phyloP scores from a whole-genome alignment of 108 stramenopile species.

The Cyclostephanos tholiformis region DNA sequence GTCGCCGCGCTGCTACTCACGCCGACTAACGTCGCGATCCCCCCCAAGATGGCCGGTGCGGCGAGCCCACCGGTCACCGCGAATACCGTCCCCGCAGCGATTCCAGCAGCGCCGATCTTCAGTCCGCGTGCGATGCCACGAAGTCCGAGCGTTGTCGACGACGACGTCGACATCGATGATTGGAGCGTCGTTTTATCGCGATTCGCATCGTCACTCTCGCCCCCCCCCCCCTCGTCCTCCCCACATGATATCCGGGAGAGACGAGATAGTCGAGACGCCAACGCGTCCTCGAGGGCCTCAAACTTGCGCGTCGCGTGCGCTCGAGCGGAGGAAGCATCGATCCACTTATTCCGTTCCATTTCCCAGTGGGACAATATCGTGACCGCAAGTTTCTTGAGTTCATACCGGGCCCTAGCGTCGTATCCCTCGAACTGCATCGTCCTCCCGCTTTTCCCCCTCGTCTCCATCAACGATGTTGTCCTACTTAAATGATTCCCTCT shows the following conservation, averaged over 20 bases:
- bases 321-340: not conserved
- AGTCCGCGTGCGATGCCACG: not conserved
- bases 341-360: not conserved
- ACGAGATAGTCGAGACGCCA: not conserved
- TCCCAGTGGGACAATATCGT: conserved; percentile 21
- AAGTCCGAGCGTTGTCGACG: not conserved
- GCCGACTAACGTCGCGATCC: conserved; percentile 19
- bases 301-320: conserved; percentile 21
- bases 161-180: not conserved
- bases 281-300: conserved; percentile 10
- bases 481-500: too few species aligned
- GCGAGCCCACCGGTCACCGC: conserved; percentile 23
- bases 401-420: conserved; percentile 4
- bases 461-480: too few species aligned
- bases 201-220: too few species aligned
- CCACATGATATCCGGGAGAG: not conserved
- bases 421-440: conserved; percentile 24
- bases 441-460: too few species aligned
- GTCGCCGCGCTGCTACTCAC: not conserved
- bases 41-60: conserved; percentile 13
- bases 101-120: conserved; percentile 15
- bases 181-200: not conserved
- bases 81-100: conserved; percentile 21
- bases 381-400: conserved; percentile 10
- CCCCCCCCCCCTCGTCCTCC: not conserved